Percentiles rank a stretch among this genome's conserved stretches.
Evolutionary conservation across 2,329 filamentous ascomycete species (phyloP).

Genomic region (Pseudogymnoascus pannorum): DNA sequence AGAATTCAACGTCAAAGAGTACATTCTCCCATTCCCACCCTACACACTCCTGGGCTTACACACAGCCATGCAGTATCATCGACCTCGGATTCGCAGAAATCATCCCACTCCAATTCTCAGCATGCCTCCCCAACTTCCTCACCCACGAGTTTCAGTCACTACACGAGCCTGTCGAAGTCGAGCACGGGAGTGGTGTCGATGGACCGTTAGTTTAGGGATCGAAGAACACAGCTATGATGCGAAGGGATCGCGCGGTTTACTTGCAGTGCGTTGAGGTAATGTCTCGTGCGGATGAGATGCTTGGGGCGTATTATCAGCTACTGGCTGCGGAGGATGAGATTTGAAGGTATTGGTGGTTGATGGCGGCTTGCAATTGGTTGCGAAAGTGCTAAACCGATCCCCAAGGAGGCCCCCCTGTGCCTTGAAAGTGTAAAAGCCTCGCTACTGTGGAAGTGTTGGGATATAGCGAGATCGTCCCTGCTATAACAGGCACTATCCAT

Average conservation of each 20-base stretch:
- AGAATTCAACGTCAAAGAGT: background rate
- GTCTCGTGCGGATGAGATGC: background rate
- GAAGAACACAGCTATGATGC: background rate
- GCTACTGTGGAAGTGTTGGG: too few species aligned
- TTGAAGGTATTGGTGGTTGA: too few species aligned
- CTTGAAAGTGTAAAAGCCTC: too few species aligned
- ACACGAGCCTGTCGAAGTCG: background rate
- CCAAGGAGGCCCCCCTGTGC: too few species aligned
- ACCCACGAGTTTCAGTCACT: background rate
- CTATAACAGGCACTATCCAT: too few species aligned
- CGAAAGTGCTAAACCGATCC: too few species aligned
- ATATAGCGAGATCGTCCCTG: too few species aligned
- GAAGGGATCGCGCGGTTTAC: background rate
- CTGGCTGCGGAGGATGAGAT: too few species aligned
- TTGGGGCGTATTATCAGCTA: too few species aligned
- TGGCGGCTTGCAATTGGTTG: too few species aligned
- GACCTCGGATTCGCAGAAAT: background rate
- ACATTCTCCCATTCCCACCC: background rate
- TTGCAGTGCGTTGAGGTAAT: background rate
- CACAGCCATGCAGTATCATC: background rate
- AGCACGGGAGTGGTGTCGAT: background rate
- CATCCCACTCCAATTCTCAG: background rate
- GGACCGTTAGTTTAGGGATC: background rate
- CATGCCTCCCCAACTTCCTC: background rate
- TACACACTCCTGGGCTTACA: background rate